Percentiles rank a stretch among this genome's conserved stretches.
These are phyloP conservation scores for Erigeron philadelphicus DNA, from an alignment of 140 eudicot species.

Conservation along the genomic window DNA sequence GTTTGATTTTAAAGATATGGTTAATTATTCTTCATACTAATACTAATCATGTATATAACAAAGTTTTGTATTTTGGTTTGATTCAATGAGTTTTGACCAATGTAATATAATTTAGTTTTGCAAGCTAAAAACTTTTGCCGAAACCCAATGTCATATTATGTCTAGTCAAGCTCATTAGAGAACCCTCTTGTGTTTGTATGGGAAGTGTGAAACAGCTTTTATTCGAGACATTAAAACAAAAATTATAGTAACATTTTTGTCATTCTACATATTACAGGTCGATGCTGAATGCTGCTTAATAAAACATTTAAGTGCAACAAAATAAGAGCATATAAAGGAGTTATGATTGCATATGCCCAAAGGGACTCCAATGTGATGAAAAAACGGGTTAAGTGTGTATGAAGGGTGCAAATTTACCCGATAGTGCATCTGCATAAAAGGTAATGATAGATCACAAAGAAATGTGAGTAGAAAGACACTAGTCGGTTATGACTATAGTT, in stretches of 20 bases:
- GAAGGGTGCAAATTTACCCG: too few species aligned
- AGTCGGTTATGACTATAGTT: too few species aligned
- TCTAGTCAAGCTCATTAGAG: not conserved
- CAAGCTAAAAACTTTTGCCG: slow-evolving; percentile 8
- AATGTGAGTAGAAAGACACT: too few species aligned
- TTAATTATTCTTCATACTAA: not conserved
- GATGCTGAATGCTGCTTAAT: too few species aligned
- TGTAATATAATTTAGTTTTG: slow-evolving; percentile 4
- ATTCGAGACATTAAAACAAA: slow-evolving; percentile 4
- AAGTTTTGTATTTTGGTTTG: not conserved
- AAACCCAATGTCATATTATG: not conserved
- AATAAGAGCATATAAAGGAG: too few species aligned
- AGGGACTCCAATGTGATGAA: too few species aligned
- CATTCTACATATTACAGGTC: slow-evolving; percentile 58
- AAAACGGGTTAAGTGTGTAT: too few species aligned
- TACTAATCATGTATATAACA: not conserved
- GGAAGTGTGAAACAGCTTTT: not conserved
- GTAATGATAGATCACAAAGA: too few species aligned
- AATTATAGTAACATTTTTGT: slow-evolving; percentile 11
- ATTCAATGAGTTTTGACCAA: not conserved
- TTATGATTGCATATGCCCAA: too few species aligned
- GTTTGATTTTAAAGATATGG: not conserved
- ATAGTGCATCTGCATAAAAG: too few species aligned
- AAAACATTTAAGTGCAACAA: too few species aligned
- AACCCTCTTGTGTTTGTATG: not conserved